Conservation (phyloP, 768 basidiomycete genomes). For the Rhizopogon vinicolor region DNA sequence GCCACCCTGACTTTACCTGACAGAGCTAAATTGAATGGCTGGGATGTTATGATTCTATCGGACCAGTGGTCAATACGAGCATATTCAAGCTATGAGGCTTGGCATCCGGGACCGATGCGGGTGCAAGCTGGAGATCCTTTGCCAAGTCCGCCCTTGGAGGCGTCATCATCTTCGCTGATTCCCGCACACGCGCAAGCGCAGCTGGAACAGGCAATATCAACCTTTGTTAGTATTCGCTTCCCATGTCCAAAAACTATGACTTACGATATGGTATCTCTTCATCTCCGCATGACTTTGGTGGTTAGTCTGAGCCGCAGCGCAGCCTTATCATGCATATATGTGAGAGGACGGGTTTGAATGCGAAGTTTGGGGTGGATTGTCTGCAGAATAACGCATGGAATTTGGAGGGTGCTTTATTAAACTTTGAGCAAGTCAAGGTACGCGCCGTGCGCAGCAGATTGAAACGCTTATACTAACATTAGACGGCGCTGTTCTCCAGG, state of each 20-base stretch:
- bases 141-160: conserved; percentile 10
- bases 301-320: conserved; percentile 67
- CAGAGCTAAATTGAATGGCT: conserved; percentile 78
- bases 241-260: conserved; percentile 9
- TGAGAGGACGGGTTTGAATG: conserved; percentile 73
- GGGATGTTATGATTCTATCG: conserved; percentile 87
- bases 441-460: conserved; percentile 18
- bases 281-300: conserved; percentile 10
- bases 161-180: conserved; percentile 18
- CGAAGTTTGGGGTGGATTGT: conserved; percentile 79
- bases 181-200: conserved; percentile 30
- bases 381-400: conserved; percentile 85
- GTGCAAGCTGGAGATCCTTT: conserved; percentile 51
- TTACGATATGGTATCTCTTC: conserved; percentile 4
- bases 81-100: conserved; percentile 81
- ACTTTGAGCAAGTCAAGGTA: conserved; percentile 89
- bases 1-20: conserved; percentile 11
- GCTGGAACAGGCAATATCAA: conserved; percentile 47
- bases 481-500: conserved; percentile 28
- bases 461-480: conserved; percentile 21
- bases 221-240: conserved; percentile 46
- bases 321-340: conserved; percentile 66
- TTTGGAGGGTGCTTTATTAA: conserved; percentile 68
- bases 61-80: conserved; percentile 81
- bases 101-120: conserved; percentile 69